Conservation (phyloP, 2,329 filamentous ascomycete genomes). For the Ascochyta koolunga region DNA sequence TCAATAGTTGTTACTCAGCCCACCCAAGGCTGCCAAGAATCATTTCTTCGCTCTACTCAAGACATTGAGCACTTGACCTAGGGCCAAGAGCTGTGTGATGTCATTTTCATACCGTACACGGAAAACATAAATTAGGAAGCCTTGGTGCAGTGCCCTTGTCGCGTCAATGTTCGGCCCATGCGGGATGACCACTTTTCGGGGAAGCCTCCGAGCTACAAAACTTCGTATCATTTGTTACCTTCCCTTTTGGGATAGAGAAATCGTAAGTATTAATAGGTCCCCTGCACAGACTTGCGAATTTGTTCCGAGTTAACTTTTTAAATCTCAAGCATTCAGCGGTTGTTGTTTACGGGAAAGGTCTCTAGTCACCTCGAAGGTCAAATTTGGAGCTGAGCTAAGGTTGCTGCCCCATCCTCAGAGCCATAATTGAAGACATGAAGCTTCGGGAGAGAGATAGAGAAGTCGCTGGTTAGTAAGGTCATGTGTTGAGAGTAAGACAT, state of each 20-base stretch:
- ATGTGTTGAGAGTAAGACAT: too few species aligned
- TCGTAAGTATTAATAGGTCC: not conserved
- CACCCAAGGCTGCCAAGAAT: not conserved
- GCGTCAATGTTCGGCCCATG: conserved; percentile 4
- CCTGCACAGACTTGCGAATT: not conserved
- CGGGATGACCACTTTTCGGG: conserved; percentile 5
- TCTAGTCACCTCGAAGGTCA: too few species aligned
- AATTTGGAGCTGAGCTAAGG: too few species aligned
- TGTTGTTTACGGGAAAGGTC: not conserved
- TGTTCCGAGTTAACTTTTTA: not conserved
- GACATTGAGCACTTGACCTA: not conserved
- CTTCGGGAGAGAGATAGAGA: too few species aligned
- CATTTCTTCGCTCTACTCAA: not conserved
- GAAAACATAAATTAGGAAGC: not conserved
- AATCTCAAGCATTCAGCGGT: not conserved
- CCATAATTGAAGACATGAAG: too few species aligned
- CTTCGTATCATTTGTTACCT: not conserved
- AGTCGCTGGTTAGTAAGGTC: too few species aligned
- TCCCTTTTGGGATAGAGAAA: not conserved
- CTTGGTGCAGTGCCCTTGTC: not conserved
- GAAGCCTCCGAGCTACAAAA: conserved; percentile 7
- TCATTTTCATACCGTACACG: not conserved
- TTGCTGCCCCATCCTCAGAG: too few species aligned
- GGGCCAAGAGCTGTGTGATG: conserved; percentile 5
- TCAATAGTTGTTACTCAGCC: not conserved